Conservation (phyloP, 1,139 yeast species). For the Williopsis jadinii region DNA sequence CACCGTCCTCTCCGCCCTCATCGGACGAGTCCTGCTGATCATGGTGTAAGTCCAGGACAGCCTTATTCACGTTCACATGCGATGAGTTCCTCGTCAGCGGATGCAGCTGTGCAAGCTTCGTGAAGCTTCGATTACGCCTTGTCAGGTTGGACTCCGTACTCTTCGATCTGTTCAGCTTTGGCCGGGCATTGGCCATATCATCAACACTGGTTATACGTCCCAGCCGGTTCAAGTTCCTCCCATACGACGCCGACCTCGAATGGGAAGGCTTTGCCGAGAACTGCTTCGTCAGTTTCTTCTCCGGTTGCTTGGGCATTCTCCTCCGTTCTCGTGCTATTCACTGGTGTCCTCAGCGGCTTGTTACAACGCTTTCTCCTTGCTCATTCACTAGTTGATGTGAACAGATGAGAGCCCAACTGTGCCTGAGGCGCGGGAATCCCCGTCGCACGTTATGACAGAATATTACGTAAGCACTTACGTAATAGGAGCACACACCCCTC, state of each 20-base stretch:
- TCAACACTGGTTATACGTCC: slow-evolving; percentile 16
- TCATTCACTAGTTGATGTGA: neutral
- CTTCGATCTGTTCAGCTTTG: slow-evolving; percentile 17
- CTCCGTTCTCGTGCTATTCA: neutral
- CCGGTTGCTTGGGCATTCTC: slow-evolving; percentile 6
- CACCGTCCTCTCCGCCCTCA: slow-evolving; percentile 1
- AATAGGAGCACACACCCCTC: too few species aligned
- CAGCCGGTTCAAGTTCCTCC: slow-evolving; percentile 20
- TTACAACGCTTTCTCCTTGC: neutral
- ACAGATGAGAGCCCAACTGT: too few species aligned
- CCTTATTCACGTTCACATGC: slow-evolving; percentile 12
- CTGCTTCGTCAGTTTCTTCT: slow-evolving; percentile 18
- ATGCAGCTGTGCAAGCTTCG: slow-evolving; percentile 16
- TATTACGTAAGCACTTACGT: too few species aligned
- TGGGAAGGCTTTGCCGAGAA: slow-evolving; percentile 17
- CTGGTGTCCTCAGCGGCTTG: neutral
- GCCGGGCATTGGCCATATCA: slow-evolving; percentile 10
- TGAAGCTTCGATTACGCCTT: slow-evolving; percentile 15
- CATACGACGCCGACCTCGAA: slow-evolving; percentile 20
- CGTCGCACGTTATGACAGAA: too few species aligned
- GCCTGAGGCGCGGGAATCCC: too few species aligned
- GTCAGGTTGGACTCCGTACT: slow-evolving; percentile 12
- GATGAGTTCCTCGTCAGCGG: slow-evolving; percentile 16
- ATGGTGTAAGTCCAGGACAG: slow-evolving; percentile 17
- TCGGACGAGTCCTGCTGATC: slow-evolving; percentile 12